Conservation (phyloP, 2,329 filamentous ascomycete genomes). For the Beauveria asiatica region DNA sequence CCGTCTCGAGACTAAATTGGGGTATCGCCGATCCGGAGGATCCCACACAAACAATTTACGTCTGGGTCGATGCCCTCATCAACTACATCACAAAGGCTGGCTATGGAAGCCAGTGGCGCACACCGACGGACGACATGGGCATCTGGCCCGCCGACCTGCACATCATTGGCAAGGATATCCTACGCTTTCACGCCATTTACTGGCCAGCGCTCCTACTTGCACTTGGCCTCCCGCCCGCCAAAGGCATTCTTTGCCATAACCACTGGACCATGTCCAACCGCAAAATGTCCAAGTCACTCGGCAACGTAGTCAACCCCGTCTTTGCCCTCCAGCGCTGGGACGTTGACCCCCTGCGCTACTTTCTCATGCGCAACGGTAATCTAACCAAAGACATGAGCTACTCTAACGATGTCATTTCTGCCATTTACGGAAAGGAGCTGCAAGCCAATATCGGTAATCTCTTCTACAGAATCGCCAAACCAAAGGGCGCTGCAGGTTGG, state of each 20-base stretch:
- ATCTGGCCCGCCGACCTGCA: conserved; percentile 91
- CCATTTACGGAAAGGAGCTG: conserved; percentile 71
- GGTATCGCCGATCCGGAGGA: conserved; percentile 85
- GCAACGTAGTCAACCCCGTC: conserved; percentile 92
- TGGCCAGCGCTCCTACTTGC: conserved; percentile 97
- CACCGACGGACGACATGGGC: conserved; percentile 50
- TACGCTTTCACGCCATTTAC: conserved; percentile 94
- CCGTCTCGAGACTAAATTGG: conserved; percentile 70
- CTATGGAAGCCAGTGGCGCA: conserved; percentile 55
- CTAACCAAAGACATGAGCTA: conserved; percentile 76
- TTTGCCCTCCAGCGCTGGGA: conserved; percentile 85
- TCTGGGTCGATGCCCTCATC: conserved; percentile 92
- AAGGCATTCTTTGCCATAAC: conserved; percentile 75
- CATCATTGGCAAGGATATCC: conserved; percentile 91
- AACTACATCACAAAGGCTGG: conserved; percentile 88
- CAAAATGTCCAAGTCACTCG: conserved; percentile 95
- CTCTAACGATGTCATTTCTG: conserved; percentile 66
- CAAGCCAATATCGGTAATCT: conserved; percentile 76
- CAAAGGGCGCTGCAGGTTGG: conserved; percentile 49
- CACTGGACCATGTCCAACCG: conserved; percentile 89
- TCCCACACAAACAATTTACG: conserved; percentile 82
- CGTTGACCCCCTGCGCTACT: conserved; percentile 81
- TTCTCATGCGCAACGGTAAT: conserved; percentile 72
- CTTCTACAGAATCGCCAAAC: conserved; percentile 58
- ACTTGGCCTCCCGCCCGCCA: conserved; percentile 68